Evolutionary conservation across 805 yeast species (phyloP), one percentile per base, ranked within the genome.

Genomic region (Metschnikowia matae): DNA sequence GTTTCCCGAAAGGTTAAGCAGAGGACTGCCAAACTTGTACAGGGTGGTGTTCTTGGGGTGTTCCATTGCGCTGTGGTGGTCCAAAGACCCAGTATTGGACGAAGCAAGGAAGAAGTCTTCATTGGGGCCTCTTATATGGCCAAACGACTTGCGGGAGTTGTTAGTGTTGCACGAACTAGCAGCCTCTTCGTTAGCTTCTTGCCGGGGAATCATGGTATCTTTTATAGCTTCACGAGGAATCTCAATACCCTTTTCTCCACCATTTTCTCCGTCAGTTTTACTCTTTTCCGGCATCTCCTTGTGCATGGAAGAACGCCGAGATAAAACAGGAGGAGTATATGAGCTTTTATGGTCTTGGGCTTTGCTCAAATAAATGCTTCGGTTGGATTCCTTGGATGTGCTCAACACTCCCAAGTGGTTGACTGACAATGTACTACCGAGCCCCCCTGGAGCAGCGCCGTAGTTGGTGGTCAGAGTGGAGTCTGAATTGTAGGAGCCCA

Each of bases 391-490:
- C 21, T 53, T 49, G 4, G 59, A 57, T 2, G 59, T 47, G 34
- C 53, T 46, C 29, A 55, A 41, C 8, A 51, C 33, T 1, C 54
- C 53, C 6, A 50, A 17, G 29, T 53, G 51, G 34, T 45, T 50
- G 48, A 51, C 36, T 14, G 59, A 52, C 2, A 52, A 48, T 2
- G 53, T 29, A 49, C 53, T 54, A 2, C 49, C 50, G 10, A 46
- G 50, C n/a, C 50, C 49, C 18, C 51, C 48, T 2, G 56, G 60
- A 10, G 39, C 57, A 6, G 56, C 51, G 17, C 74, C 74, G 55
- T 68, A 71, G 51, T 69, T 66, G 1, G 74, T 69, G 13, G 69
- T 67, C 68, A 66, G 70, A 2, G 77, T 69, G 2, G 75, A 71
- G 54, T 66, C 70, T 1, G 76, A 71, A 50, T 70, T 70, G 57